A percentile compares a stretch with the other conserved stretches of the same genome.
phyloP scores from a whole-genome alignment of 352 stramenopile genomes.

The Nannochloropsis limnetica region DNA sequence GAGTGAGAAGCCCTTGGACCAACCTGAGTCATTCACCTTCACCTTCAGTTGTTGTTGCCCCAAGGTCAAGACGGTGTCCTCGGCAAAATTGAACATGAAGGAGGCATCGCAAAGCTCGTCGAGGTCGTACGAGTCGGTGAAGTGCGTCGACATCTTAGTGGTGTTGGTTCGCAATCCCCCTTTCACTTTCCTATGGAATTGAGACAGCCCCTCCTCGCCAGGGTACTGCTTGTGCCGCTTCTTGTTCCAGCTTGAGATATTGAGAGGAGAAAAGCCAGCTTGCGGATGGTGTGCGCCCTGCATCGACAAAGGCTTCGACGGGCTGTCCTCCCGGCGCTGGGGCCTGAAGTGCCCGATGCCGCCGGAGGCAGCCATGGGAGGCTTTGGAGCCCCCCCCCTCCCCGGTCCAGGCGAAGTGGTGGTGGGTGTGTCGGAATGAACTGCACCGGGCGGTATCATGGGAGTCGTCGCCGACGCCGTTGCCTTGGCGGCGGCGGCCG shows the following conservation, averaged over 20 bases:
- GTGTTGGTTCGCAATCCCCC: constrained; percentile 8
- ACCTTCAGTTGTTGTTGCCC: constrained; percentile 45
- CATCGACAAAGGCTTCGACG: background rate
- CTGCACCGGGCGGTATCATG: background rate
- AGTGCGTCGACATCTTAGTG: background rate
- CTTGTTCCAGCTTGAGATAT: background rate
- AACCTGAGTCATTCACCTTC: constrained; percentile 67
- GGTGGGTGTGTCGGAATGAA: background rate
- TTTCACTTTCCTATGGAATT: constrained; percentile 20
- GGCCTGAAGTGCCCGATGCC: background rate
- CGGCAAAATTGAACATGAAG: constrained; percentile 76
- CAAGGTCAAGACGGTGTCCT: constrained; percentile 42
- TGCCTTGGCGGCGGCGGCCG: background rate
- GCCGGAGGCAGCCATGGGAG: background rate
- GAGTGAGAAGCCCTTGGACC: constrained; percentile 68
- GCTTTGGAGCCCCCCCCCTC: background rate
- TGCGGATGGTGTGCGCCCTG: background rate
- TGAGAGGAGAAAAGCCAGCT: background rate
- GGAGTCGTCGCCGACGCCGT: background rate
- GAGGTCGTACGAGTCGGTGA: constrained; percentile 34
- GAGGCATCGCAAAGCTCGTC: constrained; percentile 59
- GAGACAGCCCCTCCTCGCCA: constrained; percentile 8
- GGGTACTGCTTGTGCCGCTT: constrained; percentile 25
- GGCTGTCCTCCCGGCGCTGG: background rate
- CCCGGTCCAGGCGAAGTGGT: background rate